Conservation (phyloP, 75 land plant species). For the Isoetes taiwanensis region DNA sequence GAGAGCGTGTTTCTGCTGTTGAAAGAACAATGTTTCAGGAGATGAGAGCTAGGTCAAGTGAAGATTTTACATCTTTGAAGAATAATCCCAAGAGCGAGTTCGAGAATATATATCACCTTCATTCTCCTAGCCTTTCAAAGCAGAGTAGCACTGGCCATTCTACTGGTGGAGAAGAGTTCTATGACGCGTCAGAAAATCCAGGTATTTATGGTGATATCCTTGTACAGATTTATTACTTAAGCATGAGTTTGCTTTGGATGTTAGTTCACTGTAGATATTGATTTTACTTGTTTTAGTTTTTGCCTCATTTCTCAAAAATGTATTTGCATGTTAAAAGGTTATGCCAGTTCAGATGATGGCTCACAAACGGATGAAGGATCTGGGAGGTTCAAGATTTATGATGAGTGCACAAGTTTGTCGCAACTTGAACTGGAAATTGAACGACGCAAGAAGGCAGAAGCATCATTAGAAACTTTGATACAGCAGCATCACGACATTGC, state of each 20-base stretch:
- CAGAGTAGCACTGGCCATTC: background rate
- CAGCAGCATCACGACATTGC: slow-evolving; percentile 38
- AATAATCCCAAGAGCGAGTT: too few relatives aligned
- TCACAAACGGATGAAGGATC: background rate
- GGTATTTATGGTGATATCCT: slow-evolving; percentile 9
- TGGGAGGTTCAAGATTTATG: background rate
- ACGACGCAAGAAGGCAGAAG: slow-evolving; percentile 62
- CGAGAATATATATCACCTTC: too few relatives aligned
- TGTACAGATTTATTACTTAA: background rate
- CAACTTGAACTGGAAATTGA: slow-evolving; percentile 40
- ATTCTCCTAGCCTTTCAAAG: too few relatives aligned
- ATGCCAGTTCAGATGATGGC: slow-evolving; percentile 20
- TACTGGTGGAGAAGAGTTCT: slow-evolving; percentile 14
- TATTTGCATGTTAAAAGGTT: background rate
- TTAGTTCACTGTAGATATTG: background rate
- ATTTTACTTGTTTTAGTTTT: background rate
- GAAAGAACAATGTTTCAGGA: background rate
- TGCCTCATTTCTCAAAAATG: background rate
- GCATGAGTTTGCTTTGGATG: background rate
- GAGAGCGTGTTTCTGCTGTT: background rate
- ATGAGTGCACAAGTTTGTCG: slow-evolving; percentile 3
- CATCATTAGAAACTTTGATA: slow-evolving; percentile 33
- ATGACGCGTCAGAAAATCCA: slow-evolving; percentile 13
- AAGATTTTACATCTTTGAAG: too few relatives aligned
- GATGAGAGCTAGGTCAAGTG: background rate